Base-by-base conservation (phyloP, 2,329 filamentous ascomycete genomes). In the Immersiporthe knoxdaviesiana region DNA sequence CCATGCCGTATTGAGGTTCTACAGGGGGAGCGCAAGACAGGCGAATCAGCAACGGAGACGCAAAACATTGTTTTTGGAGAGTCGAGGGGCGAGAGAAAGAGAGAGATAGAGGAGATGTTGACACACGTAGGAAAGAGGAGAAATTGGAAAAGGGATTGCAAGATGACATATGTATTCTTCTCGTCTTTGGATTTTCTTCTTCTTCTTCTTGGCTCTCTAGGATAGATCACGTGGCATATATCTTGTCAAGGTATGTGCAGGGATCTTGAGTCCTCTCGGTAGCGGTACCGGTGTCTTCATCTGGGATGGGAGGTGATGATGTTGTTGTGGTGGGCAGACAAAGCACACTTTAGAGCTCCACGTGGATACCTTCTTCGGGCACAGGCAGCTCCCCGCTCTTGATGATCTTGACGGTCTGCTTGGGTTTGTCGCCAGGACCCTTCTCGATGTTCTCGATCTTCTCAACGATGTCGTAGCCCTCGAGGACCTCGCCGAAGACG, bases 331-430 rank as follows among this genome's bases (percentile, higher is more conserved):
- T 37, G 44, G 41, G 32, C 27, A 67, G 41, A 24, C 24, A 37
- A 37, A 44, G 52, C 63, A 70, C 68, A 61, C 63, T 70, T 32
- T 91, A 96, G 82, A 96, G 91, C 84, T 96, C 92, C 83, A 90
- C 88, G 84, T 94, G 91, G 85, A 93, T 95, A 96, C 93, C 93
- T 96, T 96, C 93, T 85, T 89, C 85, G 79, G 92, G 91, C 74
- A 94, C 90, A 80, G 90, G 87, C 76, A 96, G 84, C 86, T 95
- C 92, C 81, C 93, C 93, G 82, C 91, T 93, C 87, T 94, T 92
- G 79, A 80, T 86, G 77, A 97, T 93, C 85, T 90, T 94, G 82
- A 96, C 85, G 27, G 84, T 78, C 82, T 90, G 82, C 72, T 79
- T 78, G 37, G 93, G 93, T 82, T 89, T 91, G 83, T 94, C 91